Evolutionary conservation across 2,329 filamentous ascomycete genomes (phyloP).

Genomic region (Talaromyces pinophilus): DNA sequence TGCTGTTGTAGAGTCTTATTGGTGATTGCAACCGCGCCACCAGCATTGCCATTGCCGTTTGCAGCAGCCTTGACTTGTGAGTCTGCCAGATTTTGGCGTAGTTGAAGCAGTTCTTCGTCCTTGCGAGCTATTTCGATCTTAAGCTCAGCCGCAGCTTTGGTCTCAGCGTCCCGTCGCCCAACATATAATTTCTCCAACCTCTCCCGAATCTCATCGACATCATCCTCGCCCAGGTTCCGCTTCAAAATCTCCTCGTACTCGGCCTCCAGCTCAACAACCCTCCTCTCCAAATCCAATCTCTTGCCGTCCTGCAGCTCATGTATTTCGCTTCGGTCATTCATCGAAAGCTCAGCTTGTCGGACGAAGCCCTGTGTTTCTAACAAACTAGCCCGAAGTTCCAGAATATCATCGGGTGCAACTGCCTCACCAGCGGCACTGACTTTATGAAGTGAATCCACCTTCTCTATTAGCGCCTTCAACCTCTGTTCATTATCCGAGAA

Average conservation of each 20-base stretch:
- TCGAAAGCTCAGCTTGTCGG: conserved; percentile 84
- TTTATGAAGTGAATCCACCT: conserved; percentile 76
- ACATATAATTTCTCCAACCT: conserved; percentile 75
- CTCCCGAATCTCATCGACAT: conserved; percentile 81
- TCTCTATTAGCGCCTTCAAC: conserved; percentile 79
- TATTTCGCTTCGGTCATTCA: conserved; percentile 68
- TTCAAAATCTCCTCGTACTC: conserved; percentile 84
- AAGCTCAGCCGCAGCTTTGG: conserved; percentile 73
- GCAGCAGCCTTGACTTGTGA: conserved; percentile 57
- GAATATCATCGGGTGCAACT: conserved; percentile 78
- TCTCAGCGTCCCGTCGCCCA: conserved; percentile 71
- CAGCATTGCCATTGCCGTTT: conserved; percentile 60
- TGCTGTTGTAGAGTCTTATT: conserved; percentile 96
- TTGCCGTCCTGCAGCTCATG: conserved; percentile 65
- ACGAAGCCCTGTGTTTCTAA: conserved; percentile 90
- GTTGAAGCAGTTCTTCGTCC: conserved; percentile 76
- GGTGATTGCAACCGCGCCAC: conserved; percentile 57
- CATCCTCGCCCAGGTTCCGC: conserved; percentile 73
- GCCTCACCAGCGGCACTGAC: conserved; percentile 74
- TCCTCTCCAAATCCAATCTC: conserved; percentile 73
- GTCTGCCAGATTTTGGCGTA: conserved; percentile 78
- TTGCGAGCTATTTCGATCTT: conserved; percentile 75
- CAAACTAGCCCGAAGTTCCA: conserved; percentile 73
- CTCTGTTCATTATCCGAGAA: conserved; percentile 91
- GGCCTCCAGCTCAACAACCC: conserved; percentile 70